phyloP scores from a whole-genome alignment of 345 rosid genomes.

The Aquilaria malaccensis region DNA sequence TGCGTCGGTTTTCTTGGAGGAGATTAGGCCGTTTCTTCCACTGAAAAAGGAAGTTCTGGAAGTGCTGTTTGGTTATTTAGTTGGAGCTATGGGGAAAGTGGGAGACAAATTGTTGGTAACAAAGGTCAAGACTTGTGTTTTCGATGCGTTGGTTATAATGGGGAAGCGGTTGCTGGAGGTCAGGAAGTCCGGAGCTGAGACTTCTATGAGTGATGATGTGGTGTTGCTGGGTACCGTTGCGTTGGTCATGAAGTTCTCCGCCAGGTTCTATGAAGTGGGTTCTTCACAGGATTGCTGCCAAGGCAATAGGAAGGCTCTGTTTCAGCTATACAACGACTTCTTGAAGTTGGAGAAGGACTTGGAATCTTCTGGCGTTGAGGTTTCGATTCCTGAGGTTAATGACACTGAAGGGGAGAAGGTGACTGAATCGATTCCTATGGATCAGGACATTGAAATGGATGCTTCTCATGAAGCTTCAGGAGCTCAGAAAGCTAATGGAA shows the following conservation, averaged over 20 bases:
- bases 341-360: slow-evolving; percentile 68
- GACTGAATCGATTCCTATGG: slow-evolving; percentile 51
- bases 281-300: slow-evolving; percentile 64
- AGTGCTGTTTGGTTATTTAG: slow-evolving; percentile 40
- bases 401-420: slow-evolving; percentile 34
- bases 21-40: slow-evolving; percentile 63
- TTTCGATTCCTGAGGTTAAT: slow-evolving; percentile 32
- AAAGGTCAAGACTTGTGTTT: slow-evolving; percentile 70
- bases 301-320: slow-evolving; percentile 77
- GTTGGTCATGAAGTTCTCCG: slow-evolving; percentile 44
- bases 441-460: slow-evolving; percentile 19
- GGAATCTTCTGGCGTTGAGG: slow-evolving; percentile 30
- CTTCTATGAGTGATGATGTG: slow-evolving; percentile 38
- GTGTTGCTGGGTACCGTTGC: slow-evolving; percentile 54
- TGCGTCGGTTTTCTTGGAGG: slow-evolving; percentile 67
- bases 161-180: slow-evolving; percentile 51
- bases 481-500: slow-evolving; percentile 18
- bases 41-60: slow-evolving; percentile 39
- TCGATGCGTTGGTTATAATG: slow-evolving; percentile 47
- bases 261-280: slow-evolving; percentile 67
- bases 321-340: slow-evolving; percentile 59
- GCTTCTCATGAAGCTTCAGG: slow-evolving; percentile 14
- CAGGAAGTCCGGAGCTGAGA: slow-evolving; percentile 33
- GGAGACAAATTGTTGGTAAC: slow-evolving; percentile 57
- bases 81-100: slow-evolving; percentile 42